These are phyloP conservation scores for Mycena maculata DNA, from an alignment of 768 basidiomycete species.

Conservation along the genomic window DNA sequence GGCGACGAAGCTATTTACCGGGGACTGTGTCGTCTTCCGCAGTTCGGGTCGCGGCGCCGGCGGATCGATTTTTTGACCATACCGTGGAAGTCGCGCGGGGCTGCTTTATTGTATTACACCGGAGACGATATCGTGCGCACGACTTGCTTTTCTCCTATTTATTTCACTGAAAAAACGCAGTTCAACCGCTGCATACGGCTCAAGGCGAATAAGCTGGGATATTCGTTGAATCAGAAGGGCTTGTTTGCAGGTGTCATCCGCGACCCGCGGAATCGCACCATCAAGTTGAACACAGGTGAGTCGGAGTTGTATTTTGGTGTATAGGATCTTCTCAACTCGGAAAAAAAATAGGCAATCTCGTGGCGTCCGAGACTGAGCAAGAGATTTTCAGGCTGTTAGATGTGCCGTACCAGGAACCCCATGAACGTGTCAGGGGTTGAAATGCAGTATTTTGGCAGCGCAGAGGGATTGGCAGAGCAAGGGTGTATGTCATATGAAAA, in stretches of 20 bases:
- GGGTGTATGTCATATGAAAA: too few species aligned
- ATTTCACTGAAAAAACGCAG: conserved; percentile 48
- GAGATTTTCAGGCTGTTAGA: conserved; percentile 85
- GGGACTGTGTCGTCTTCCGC: conserved; percentile 77
- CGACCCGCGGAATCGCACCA: conserved; percentile 68
- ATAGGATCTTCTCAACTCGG: neutral
- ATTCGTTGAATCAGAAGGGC: conserved; percentile 89
- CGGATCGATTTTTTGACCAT: conserved; percentile 89
- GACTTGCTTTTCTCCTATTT: neutral
- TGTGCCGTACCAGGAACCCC: conserved; percentile 87
- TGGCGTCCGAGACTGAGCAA: conserved; percentile 87
- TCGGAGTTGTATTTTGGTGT: neutral
- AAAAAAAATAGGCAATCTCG: conserved; percentile 60
- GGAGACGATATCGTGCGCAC: conserved; percentile 88
- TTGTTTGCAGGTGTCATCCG: conserved; percentile 79
- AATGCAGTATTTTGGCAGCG: neutral
- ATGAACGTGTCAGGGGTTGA: conserved; percentile 70
- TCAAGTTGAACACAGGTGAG: conserved; percentile 72
- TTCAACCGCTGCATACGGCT: conserved; percentile 91
- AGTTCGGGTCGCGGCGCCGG: conserved; percentile 60
- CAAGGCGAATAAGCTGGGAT: conserved; percentile 85
- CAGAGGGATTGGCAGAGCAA: neutral
- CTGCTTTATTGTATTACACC: conserved; percentile 92
- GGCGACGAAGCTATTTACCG: conserved; percentile 84
- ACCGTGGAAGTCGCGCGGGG: conserved; percentile 83